Base-by-base conservation (phyloP, 2,329 filamentous ascomycete genomes). In the Aspergillus ochraceus region DNA sequence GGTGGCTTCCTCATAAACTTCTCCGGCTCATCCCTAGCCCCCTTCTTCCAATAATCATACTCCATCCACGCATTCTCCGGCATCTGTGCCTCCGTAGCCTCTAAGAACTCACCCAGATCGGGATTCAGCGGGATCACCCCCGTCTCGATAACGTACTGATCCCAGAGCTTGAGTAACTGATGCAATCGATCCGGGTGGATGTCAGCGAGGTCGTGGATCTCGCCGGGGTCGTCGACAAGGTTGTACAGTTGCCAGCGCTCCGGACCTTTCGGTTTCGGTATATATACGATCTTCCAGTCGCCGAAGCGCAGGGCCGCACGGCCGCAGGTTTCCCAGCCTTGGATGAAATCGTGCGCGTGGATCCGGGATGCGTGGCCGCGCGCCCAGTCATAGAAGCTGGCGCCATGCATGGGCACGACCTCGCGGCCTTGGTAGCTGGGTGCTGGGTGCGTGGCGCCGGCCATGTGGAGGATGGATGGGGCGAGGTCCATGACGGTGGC, bases 11-110 rank as follows among this genome's bases (percentile, higher is more conserved):
- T 64, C 11, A 71, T 79, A 57, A 82, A 83, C 66, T 76, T 80
- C 52, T 75, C 70, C 4, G 79, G 79, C 19, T 80, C 76, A 50
- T 84, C 80, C 20, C 81, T 73, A 4, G 81, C 82, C 0, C 82
- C 82, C 3, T 79, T 76, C 60, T 83, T 82, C 85, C 85, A 88
- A 64, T 87, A 88, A 71, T 87, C 84, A 70, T 86, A 87, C 73
- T 88, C 85, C 74, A 88, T 87, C 85, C 84, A 87, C 6, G 81
- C 84, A 67, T 87, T 85, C 70, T 88, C 84, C 0, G 82, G 83
- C 85, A 88, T 88, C 77, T 88, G 85, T 60, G 82, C 84, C 71
- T 88, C 85, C 66, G 83, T 86, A 0, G 84, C 85, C 58, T 83
- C 83, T 55, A 88, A 75, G 75, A 83, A 88, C 2, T 81, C 74